These are phyloP conservation scores for Coemansia sp. DNA, from an alignment of 192 early-diverging fungal species.

Conservation along the genomic window DNA sequence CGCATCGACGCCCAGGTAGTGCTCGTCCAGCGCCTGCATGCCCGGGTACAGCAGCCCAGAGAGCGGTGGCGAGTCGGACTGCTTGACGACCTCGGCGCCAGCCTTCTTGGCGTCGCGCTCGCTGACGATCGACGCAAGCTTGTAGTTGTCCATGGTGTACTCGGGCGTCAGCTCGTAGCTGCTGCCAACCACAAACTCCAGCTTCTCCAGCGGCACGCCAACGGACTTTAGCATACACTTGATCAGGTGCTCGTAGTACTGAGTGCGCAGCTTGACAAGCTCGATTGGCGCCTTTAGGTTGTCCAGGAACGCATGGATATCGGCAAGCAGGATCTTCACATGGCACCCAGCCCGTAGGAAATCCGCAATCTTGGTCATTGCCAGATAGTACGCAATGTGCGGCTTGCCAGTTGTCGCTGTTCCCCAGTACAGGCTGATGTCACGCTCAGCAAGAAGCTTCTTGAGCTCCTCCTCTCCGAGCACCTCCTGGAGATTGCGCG, in stretches of 20 bases:
- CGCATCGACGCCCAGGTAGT: conserved; percentile 90
- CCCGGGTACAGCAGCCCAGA: conserved; percentile 97
- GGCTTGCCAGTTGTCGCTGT: conserved; percentile 95
- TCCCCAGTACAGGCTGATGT: conserved; percentile 96
- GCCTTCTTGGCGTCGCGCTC: conserved; percentile 98
- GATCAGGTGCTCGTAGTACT: conserved; percentile 92
- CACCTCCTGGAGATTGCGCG: conserved; percentile 90
- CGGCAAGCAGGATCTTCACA: conserved; percentile 88
- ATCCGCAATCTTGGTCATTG: conserved; percentile 98
- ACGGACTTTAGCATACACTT: conserved; percentile 87
- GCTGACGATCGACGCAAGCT: conserved; percentile 77
- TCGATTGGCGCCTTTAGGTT: conserved; percentile 97
- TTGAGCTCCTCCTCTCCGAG: conserved; percentile 87
- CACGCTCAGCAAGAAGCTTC: conserved; percentile 80
- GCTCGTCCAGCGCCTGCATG: conserved; percentile 97
- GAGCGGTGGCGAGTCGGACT: conserved; percentile 81
- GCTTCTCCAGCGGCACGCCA: conserved; percentile 88
- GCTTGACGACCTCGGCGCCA: conserved; percentile 98
- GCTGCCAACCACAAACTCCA: conserved; percentile 89
- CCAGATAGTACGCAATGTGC: conserved; percentile 97
- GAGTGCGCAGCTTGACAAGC: conserved; percentile 78
- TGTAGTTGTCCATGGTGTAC: conserved; percentile 91
- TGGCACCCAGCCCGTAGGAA: conserved; percentile 88
- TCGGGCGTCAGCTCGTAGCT: conserved; percentile 83
- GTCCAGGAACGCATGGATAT: conserved; percentile 97